phyloP scores from a whole-genome alignment of 495 filamentous ascomycete species.

The Diplogelasinospora grovesii region DNA sequence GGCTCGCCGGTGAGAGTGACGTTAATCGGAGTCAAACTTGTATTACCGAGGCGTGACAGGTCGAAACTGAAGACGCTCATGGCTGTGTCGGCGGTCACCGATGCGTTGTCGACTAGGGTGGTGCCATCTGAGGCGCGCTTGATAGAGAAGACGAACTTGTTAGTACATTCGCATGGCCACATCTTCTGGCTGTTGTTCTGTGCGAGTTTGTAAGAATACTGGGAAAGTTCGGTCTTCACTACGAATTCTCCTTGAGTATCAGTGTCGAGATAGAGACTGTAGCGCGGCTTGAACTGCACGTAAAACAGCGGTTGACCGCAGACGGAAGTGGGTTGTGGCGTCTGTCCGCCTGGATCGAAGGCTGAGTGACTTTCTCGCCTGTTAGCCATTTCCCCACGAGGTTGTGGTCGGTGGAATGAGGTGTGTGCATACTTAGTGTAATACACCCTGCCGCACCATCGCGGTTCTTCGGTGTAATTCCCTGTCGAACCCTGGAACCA shows the following conservation, averaged over 20 bases:
- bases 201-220: no score
- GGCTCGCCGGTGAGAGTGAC: constrained; percentile 36
- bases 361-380: constrained; percentile 49
- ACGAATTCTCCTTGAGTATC: constrained; percentile 52
- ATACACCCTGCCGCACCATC: constrained; percentile 59
- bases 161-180: constrained; percentile 30
- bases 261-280: constrained; percentile 53
- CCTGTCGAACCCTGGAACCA: constrained; percentile 34
- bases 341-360: constrained; percentile 57
- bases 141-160: constrained; percentile 32
- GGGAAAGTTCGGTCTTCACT: constrained; percentile 51
- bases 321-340: constrained; percentile 34
- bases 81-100: constrained; percentile 41
- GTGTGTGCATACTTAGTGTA: constrained; percentile 31
- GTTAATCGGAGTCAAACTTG: constrained; percentile 41
- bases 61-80: constrained; percentile 41
- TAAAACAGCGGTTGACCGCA: constrained; percentile 44
- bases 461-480: constrained; percentile 37
- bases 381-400: no score
- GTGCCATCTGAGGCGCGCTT: constrained; percentile 22
- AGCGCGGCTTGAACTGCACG: constrained; percentile 51
- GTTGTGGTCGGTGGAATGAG: not conserved
- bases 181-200: constrained; percentile 39
- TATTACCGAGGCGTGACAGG: constrained; percentile 32
- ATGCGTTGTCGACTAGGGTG: constrained; percentile 30